Percentiles rank a stretch among this genome's conserved stretches.
These are phyloP conservation scores for Durio zibethinus DNA, from an alignment of 345 rosid species.

Conservation along the genomic window DNA sequence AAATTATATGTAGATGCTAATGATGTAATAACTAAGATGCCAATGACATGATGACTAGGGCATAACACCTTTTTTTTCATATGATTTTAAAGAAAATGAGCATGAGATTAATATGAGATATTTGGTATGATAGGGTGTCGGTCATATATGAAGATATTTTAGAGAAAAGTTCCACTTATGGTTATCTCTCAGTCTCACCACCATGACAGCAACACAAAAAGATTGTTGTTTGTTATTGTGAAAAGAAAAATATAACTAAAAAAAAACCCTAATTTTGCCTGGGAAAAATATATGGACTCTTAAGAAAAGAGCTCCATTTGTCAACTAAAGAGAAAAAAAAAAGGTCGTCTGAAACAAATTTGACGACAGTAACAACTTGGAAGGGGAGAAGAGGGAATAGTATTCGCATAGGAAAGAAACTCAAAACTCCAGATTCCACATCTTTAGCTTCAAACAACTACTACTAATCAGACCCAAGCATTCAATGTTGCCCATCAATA, in stretches of 20 bases:
- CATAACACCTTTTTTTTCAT: no score
- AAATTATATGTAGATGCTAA: no score
- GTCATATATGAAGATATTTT: not conserved
- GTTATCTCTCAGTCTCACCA: not conserved
- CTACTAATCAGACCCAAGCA: not conserved
- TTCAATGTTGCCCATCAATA: constrained; percentile 8
- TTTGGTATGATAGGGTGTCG: not conserved
- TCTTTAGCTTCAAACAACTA: not conserved
- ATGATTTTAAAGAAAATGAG: not conserved
- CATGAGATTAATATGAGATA: not conserved
- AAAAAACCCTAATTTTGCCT: no score
- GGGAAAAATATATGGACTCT: no score
- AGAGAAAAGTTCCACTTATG: not conserved
- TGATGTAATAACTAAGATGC: no score
- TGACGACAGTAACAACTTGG: no score
- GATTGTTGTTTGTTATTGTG: not conserved
- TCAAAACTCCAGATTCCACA: not conserved
- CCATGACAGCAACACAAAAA: not conserved
- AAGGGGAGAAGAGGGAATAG: no score
- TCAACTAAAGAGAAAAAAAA: not conserved
- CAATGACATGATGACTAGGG: no score
- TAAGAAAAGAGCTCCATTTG: not conserved
- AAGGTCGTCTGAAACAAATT: no score
- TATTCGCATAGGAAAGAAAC: not conserved
- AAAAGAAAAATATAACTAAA: no score